phyloP scores from a whole-genome alignment of 345 rosid genomes.

The Punica granatum region DNA sequence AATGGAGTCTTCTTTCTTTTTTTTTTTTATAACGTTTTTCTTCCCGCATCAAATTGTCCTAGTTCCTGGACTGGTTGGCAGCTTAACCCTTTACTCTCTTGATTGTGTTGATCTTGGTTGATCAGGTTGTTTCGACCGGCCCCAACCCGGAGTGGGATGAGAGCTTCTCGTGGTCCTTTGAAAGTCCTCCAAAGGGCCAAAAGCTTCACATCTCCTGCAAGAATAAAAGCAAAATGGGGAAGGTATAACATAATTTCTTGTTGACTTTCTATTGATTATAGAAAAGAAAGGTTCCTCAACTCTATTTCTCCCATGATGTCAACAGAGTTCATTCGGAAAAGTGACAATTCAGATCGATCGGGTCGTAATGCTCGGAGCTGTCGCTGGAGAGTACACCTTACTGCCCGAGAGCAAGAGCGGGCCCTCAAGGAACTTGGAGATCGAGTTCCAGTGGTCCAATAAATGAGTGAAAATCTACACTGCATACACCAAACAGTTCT shows the following conservation, averaged over 20 bases:
- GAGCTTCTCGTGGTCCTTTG: slow-evolving; percentile 96
- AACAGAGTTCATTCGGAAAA: slow-evolving; percentile 94
- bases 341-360: slow-evolving; percentile 97
- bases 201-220: slow-evolving; percentile 97
- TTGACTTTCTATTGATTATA: not conserved
- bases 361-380: slow-evolving; percentile 96
- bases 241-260: slow-evolving; percentile 34
- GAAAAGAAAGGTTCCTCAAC: not conserved
- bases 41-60: not conserved
- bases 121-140: slow-evolving; percentile 88
- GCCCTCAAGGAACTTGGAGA: slow-evolving; percentile 79
- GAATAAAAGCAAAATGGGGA: slow-evolving; percentile 99
- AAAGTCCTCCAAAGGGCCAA: slow-evolving; percentile 98
- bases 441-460: slow-evolving; percentile 98
- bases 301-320: not conserved
- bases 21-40: not conserved
- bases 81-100: not conserved
- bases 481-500: not conserved
- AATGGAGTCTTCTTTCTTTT: no score
- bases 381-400: slow-evolving; percentile 80
- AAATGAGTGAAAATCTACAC: slow-evolving; percentile 10
- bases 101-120: not conserved
- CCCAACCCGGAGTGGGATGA: slow-evolving; percentile 99
- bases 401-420: slow-evolving; percentile 96
- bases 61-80: not conserved